phyloP scores from a whole-genome alignment of 192 early-diverging fungal species.

The Backusella macrospora region DNA sequence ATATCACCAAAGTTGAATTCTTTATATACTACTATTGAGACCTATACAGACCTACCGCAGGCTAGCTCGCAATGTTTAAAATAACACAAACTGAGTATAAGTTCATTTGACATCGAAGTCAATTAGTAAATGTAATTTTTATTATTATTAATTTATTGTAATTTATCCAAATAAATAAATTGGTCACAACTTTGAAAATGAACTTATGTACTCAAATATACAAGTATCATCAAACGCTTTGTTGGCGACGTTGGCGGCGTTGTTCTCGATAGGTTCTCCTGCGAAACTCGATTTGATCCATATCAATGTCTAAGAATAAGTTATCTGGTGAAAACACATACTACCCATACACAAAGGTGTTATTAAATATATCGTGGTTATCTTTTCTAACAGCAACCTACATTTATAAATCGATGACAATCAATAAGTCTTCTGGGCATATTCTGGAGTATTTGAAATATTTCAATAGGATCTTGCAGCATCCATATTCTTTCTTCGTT shows the following conservation, averaged over 20 bases:
- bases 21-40: too few species aligned
- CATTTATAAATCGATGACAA: constrained; percentile 59
- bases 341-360: background rate
- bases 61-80: too few species aligned
- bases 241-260: background rate
- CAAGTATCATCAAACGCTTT: background rate
- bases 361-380: background rate
- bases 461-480: constrained; percentile 56
- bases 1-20: too few species aligned
- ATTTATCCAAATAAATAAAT: too few species aligned
- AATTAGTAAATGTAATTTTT: too few species aligned
- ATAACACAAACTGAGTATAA: too few species aligned
- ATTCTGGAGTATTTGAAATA: constrained; percentile 60
- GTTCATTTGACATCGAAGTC: too few species aligned
- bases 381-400: constrained; percentile 10
- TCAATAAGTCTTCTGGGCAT: constrained; percentile 59
- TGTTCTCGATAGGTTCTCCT: background rate
- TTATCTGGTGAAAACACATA: constrained; percentile 14
- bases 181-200: background rate
- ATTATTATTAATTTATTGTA: too few species aligned
- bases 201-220: background rate
- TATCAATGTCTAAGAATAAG: background rate
- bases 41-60: too few species aligned
- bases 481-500: constrained; percentile 64
- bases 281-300: constrained; percentile 4